Conservation (phyloP, 768 basidiomycete genomes). For the Mycena epipterygia region DNA sequence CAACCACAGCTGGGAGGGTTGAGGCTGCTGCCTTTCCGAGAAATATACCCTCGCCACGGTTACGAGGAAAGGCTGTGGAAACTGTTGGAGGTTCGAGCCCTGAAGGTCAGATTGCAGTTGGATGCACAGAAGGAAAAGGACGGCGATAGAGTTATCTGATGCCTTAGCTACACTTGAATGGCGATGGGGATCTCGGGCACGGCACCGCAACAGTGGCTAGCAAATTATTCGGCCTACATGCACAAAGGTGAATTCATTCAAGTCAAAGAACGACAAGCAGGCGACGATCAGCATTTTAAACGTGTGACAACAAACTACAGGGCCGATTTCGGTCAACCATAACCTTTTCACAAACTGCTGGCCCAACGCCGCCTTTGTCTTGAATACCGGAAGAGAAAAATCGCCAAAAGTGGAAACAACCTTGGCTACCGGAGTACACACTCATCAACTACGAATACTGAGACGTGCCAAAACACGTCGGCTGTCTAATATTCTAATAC, state of each 20-base stretch:
- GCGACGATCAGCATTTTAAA: background rate
- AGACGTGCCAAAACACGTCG: constrained; percentile 8
- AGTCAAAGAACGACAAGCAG: constrained; percentile 13
- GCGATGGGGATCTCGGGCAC: constrained; percentile 10
- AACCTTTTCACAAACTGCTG: background rate
- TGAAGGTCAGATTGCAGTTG: constrained; percentile 32
- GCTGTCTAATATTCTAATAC: constrained; percentile 22
- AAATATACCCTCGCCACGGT: constrained; percentile 23
- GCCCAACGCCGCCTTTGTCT: background rate
- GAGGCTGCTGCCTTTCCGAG: constrained; percentile 22
- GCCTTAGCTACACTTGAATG: constrained; percentile 19
- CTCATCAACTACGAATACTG: background rate
- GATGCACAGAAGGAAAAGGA: background rate
- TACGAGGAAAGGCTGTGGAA: constrained; percentile 31
- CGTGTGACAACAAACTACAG: constrained; percentile 31
- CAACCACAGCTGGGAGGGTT: background rate
- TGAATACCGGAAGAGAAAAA: background rate
- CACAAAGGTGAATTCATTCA: background rate
- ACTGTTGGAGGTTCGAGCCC: constrained; percentile 19
- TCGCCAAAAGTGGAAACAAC: background rate
- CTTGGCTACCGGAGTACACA: background rate
- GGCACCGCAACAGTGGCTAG: constrained; percentile 17
- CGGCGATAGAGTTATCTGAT: constrained; percentile 24
- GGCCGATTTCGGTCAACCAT: constrained; percentile 12
- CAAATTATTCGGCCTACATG: constrained; percentile 14